Conservation (phyloP, 2,329 filamentous ascomycete species). For the Paracoccidioides brasiliensis region DNA sequence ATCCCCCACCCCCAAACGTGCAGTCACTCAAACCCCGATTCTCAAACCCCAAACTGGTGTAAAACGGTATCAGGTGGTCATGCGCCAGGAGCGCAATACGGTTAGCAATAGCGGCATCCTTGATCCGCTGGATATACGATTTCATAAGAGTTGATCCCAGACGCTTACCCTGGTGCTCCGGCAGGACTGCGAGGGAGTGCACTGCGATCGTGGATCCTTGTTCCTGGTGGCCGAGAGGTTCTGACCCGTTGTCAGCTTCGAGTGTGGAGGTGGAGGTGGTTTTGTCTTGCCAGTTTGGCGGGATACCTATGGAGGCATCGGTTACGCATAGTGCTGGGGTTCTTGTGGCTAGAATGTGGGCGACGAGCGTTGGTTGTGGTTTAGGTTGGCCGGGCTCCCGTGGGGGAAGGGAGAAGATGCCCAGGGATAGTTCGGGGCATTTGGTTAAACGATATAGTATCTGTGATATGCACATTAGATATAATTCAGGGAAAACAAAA, state of each 20-base stretch:
- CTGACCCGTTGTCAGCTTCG: constrained; percentile 22
- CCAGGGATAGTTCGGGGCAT: constrained; percentile 65
- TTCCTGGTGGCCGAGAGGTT: constrained; percentile 55
- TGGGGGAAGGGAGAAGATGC: constrained; percentile 56
- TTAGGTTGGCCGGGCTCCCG: constrained; percentile 42
- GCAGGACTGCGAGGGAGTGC: constrained; percentile 70
- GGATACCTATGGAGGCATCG: constrained; percentile 64
- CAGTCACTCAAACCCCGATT: constrained; percentile 55
- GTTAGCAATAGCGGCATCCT: constrained; percentile 54
- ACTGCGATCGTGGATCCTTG: constrained; percentile 62
- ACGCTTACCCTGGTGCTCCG: constrained; percentile 59
- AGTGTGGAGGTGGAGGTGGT: constrained; percentile 24
- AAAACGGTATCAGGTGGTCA: constrained; percentile 60
- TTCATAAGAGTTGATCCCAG: constrained; percentile 62
- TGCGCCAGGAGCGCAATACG: constrained; percentile 65
- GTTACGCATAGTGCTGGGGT: constrained; percentile 51
- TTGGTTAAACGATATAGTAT: constrained; percentile 61
- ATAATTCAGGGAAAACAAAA: too few species aligned
- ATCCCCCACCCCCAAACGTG: constrained; percentile 64
- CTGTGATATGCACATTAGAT: constrained; percentile 29
- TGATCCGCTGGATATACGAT: constrained; percentile 65
- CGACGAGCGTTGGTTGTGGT: constrained; percentile 54
- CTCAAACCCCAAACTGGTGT: constrained; percentile 61
- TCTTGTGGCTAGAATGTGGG: constrained; percentile 65
- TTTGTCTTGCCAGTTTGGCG: constrained; percentile 49